A percentile compares a stretch with the other conserved stretches of the same genome.
phyloP scores from a whole-genome alignment of 2,329 filamentous ascomycete genomes.

The Lasiodiplodia sp. region DNA sequence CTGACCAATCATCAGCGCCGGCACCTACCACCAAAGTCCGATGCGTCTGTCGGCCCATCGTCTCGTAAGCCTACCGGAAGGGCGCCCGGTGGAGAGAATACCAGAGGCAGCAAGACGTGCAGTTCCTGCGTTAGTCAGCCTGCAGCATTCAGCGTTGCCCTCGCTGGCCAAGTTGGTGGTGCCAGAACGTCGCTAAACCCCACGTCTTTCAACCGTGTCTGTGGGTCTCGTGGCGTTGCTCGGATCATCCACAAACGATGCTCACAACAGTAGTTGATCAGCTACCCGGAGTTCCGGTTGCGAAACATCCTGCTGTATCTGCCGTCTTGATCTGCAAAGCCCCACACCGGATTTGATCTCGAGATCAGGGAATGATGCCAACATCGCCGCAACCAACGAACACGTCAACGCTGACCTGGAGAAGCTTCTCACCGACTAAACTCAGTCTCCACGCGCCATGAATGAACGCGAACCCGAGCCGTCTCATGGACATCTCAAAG shows the following conservation, averaged over 20 bases:
- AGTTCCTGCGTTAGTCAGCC: neutral
- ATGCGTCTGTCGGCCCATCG: neutral
- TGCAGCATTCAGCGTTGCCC: neutral
- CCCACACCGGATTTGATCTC: conserved; percentile 2
- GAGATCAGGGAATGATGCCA: neutral
- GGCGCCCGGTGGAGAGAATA: neutral
- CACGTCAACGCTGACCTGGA: conserved; percentile 21
- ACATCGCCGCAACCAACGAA: conserved; percentile 2
- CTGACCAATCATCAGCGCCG: neutral
- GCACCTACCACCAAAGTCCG: neutral
- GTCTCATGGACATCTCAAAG: neutral
- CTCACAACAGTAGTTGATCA: neutral
- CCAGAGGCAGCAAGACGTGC: neutral
- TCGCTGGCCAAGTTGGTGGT: neutral
- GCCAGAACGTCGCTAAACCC: neutral
- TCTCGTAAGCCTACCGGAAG: neutral
- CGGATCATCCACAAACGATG: neutral
- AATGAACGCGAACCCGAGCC: conserved; percentile 1
- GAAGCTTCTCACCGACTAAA: conserved; percentile 14
- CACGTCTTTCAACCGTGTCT: neutral
- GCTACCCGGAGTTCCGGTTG: neutral
- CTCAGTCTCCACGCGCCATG: neutral
- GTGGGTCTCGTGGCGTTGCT: neutral
- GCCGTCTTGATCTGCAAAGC: conserved; percentile 11
- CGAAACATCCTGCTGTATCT: neutral